Evolutionary conservation across 495 filamentous ascomycete genomes (phyloP).

Genomic region (Trichoderma erinaceum): DNA sequence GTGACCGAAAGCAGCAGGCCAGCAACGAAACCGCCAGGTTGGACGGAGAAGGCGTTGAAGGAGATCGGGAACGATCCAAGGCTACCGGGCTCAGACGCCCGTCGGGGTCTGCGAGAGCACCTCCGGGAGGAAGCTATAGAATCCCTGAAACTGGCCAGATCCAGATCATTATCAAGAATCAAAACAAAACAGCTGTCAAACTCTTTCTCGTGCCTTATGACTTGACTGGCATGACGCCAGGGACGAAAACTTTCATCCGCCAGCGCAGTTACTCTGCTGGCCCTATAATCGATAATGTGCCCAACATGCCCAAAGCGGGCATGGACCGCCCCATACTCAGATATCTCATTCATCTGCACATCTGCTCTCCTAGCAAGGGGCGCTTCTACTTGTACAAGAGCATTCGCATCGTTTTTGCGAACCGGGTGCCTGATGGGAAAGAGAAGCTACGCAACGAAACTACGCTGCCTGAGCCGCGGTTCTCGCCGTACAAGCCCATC

Average conservation of each 20-base stretch:
- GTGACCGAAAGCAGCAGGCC: slow-evolving; percentile 23
- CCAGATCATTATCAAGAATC: slow-evolving; percentile 95
- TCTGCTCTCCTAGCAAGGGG: slow-evolving; percentile 78
- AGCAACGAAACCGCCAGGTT: slow-evolving; percentile 23
- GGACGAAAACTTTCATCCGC: slow-evolving; percentile 93
- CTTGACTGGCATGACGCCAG: slow-evolving; percentile 88
- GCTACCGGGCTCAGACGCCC: slow-evolving; percentile 21
- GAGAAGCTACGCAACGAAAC: slow-evolving; percentile 90
- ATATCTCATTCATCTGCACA: slow-evolving; percentile 91
- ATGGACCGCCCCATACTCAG: slow-evolving; percentile 70
- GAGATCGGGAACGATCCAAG: slow-evolving; percentile 2
- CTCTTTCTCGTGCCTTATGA: slow-evolving; percentile 94
- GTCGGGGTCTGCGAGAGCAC: slow-evolving; percentile 59
- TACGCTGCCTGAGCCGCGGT: slow-evolving; percentile 81
- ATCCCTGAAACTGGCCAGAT: slow-evolving; percentile 94
- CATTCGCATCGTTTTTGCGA: slow-evolving; percentile 94
- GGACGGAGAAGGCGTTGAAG: neutral
- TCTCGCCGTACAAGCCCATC: slow-evolving; percentile 72
- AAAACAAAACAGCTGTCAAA: slow-evolving; percentile 93
- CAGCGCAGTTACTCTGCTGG: slow-evolving; percentile 92
- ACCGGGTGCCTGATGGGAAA: slow-evolving; percentile 94
- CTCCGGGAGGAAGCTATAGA: slow-evolving; percentile 82
- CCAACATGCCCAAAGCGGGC: slow-evolving; percentile 20
- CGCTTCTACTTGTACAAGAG: slow-evolving; percentile 87
- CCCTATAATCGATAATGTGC: slow-evolving; percentile 68